Conservation (phyloP, 169 alveolate genomes). For the Babesia bigemina region DNA sequence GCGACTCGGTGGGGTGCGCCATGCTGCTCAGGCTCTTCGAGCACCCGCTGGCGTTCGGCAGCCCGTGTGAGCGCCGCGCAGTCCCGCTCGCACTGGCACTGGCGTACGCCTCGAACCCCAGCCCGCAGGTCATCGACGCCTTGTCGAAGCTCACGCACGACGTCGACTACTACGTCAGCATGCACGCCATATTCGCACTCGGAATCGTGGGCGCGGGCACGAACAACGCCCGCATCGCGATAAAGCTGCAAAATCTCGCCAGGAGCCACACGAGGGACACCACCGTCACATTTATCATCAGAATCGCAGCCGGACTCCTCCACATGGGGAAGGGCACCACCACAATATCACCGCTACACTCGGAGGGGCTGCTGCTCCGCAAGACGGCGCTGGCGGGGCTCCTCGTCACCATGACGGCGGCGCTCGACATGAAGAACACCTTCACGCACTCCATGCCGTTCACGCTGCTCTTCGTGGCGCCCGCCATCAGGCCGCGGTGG, state of each 20-base stretch:
- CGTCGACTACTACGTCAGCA: constrained; percentile 92
- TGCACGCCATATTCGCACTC: constrained; percentile 93
- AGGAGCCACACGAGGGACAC: constrained; percentile 91
- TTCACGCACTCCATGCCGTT: constrained; percentile 89
- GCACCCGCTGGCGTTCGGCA: constrained; percentile 75
- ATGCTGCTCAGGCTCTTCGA: constrained; percentile 85
- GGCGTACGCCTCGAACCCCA: constrained; percentile 93
- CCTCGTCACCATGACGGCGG: constrained; percentile 87
- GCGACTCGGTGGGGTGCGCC: constrained; percentile 94
- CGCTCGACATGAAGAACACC: constrained; percentile 86
- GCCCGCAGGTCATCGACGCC: constrained; percentile 85
- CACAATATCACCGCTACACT: constrained; percentile 94
- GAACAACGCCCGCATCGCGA: constrained; percentile 95
- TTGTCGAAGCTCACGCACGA: constrained; percentile 96
- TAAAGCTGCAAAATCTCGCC: constrained; percentile 93
- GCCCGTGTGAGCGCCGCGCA: constrained; percentile 89
- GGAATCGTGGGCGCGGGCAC: constrained; percentile 96
- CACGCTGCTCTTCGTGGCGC: constrained; percentile 90
- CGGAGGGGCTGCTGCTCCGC: constrained; percentile 92
- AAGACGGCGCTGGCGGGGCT: constrained; percentile 94
- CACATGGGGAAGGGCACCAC: constrained; percentile 97
- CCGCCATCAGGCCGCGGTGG: constrained; percentile 90
- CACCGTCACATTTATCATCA: constrained; percentile 92
- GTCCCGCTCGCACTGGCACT: constrained; percentile 98
- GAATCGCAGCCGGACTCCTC: constrained; percentile 92